These are phyloP conservation scores for Botrytis porri DNA, from an alignment of 2,329 filamentous ascomycete species.

Conservation along the genomic window DNA sequence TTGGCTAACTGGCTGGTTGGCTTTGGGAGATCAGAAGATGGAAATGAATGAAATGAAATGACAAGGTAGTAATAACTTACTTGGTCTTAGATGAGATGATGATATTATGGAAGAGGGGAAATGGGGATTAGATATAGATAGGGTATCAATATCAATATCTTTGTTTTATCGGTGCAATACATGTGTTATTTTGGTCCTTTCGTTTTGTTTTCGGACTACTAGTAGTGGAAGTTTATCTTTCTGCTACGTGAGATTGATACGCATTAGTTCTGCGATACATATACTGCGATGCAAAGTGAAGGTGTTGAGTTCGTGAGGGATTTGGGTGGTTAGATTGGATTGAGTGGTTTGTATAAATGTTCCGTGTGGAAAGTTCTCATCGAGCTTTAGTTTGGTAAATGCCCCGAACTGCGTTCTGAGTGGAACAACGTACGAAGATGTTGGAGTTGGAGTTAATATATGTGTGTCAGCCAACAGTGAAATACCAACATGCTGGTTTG, in stretches of 20 bases:
- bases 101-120: not conserved
- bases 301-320: not conserved
- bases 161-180: not conserved
- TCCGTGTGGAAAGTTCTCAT: too few species aligned
- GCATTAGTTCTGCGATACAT: not conserved
- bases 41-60: not conserved
- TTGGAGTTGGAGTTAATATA: too few species aligned
- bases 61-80: not conserved
- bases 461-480: too few species aligned
- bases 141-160: not conserved
- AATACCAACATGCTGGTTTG: too few species aligned
- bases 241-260: not conserved
- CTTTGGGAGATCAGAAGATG: not conserved
- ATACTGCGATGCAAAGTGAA: not conserved
- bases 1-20: slow-evolving; percentile 4
- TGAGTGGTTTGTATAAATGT: too few species aligned
- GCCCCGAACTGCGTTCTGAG: too few species aligned
- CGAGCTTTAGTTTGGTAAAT: too few species aligned
- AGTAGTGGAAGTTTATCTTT: not conserved
- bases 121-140: not conserved
- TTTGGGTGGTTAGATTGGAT: not conserved
- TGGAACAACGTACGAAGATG: too few species aligned
- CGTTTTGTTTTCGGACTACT: not conserved
- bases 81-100: not conserved
- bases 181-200: not conserved